Base-by-base conservation (phyloP, 768 basidiomycete genomes). In the Dacryopinax primogenitus region DNA sequence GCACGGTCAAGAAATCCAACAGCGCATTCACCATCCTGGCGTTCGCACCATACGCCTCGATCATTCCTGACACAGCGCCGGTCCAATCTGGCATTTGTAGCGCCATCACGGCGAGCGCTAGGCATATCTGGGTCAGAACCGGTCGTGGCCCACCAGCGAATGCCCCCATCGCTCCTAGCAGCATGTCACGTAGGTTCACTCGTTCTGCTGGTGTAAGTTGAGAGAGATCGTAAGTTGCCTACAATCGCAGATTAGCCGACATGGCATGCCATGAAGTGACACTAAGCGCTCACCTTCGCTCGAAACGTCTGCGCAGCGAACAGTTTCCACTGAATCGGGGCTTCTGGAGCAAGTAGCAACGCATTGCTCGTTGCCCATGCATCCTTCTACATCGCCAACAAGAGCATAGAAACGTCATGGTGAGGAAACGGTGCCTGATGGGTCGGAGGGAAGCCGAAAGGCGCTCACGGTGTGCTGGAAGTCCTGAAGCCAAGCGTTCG, bases 381-480 rank as follows among this genome's bases (percentile, higher is more conserved):
- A 76, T 96, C 92, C 75, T 85, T 82, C 96, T 99, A 83, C 77
- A 77, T 23, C 33, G 34, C 34, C 12, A 30, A 37, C 18, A 58
- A 41, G 41, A 44, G 39, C 33, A 64, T n/a, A n/a, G 62, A 33
- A 21, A 62, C 44, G 32, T 34, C 32, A n/a, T 65, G 39, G 33
- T 39, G 65, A 66, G 33, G 39, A 36, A 34, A 35, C 18, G 35
- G 47, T 41, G 63, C 47, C 33, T 63, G 37, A 67, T 16, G 77
- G 84, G 81, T 83, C 81, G 84, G 85, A 84, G 84, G 77, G 51
- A 58, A 58, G 51, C 51, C 51, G 34, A 13, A n/a, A 2, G 79
- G 79, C 80, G 88, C 85, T 88, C 86, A 97, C 95, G 80, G 92
- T 94, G 81, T 97, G 94, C 80, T 99, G 95, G 75, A 98, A 99